Conservation (phyloP, 1,284 basidiomycete species). For the Pholiota adiposa region DNA sequence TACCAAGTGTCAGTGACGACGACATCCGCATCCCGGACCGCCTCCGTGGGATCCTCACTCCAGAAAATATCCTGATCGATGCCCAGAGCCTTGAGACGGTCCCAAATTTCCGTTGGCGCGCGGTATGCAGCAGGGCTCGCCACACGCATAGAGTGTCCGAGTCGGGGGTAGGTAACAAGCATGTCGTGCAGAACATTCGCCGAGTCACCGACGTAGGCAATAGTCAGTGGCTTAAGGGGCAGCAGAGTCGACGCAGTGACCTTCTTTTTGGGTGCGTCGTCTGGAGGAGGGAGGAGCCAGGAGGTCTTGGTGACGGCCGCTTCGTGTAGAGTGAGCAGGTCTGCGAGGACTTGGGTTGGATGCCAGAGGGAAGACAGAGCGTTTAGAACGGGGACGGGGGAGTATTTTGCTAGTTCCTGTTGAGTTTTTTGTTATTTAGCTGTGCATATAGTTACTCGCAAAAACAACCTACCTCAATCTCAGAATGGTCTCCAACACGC, state of each 20-base stretch:
- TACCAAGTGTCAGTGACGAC: slow-evolving; percentile 97
- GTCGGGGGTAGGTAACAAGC: slow-evolving; percentile 91
- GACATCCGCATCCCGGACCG: slow-evolving; percentile 89
- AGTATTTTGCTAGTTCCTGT: slow-evolving; percentile 87
- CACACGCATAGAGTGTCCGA: slow-evolving; percentile 87
- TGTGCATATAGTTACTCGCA: neutral
- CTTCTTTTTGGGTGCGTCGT: slow-evolving; percentile 5
- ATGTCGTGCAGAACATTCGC: slow-evolving; percentile 98
- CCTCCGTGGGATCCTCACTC: slow-evolving; percentile 82
- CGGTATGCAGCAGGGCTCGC: slow-evolving; percentile 82
- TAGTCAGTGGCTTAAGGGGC: slow-evolving; percentile 69
- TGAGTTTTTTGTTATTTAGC: neutral
- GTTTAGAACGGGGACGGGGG: slow-evolving; percentile 93
- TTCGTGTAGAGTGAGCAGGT: slow-evolving; percentile 90
- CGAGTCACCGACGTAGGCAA: slow-evolving; percentile 95
- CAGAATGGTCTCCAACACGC: slow-evolving; percentile 89
- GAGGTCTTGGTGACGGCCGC: slow-evolving; percentile 45
- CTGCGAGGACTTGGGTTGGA: slow-evolving; percentile 94
- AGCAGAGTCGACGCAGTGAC: slow-evolving; percentile 30
- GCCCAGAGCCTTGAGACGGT: slow-evolving; percentile 69
- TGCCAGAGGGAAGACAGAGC: slow-evolving; percentile 96
- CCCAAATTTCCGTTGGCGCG: slow-evolving; percentile 82
- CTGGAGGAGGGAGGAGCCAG: neutral
- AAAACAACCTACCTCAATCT: slow-evolving; percentile 79
- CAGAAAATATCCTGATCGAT: slow-evolving; percentile 78